These are phyloP conservation scores for Citeromyces matritensis DNA, from an alignment of 805 yeast genomes.

Conservation along the genomic window DNA sequence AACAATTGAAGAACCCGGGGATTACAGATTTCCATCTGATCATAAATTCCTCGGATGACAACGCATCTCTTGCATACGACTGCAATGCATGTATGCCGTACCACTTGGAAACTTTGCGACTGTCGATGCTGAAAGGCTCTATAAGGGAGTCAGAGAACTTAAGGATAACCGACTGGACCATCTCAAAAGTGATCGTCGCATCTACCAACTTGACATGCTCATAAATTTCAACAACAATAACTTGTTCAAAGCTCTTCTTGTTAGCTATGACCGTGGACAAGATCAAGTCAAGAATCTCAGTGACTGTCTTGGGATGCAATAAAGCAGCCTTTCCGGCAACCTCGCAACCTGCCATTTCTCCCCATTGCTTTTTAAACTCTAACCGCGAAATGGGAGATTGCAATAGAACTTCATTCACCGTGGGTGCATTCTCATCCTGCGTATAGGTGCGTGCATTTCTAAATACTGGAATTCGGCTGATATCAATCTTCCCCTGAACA, in stretches of 20 bases:
- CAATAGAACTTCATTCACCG: slow-evolving; percentile 3
- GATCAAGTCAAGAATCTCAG: slow-evolving; percentile 3
- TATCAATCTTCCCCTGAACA: slow-evolving; percentile 16
- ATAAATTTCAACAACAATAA: slow-evolving; percentile 8
- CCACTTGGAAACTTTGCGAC: slow-evolving; percentile 34
- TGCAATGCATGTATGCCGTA: slow-evolving; percentile 41
- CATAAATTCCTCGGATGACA: slow-evolving; percentile 32
- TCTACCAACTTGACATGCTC: slow-evolving; percentile 6
- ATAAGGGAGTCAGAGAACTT: slow-evolving; percentile 21
- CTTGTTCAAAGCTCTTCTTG: slow-evolving; percentile 1
- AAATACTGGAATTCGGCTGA: slow-evolving; percentile 18
- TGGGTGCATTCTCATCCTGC: neutral
- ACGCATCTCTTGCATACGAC: neutral
- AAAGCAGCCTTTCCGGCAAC: slow-evolving; percentile 26
- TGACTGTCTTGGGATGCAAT: slow-evolving; percentile 7
- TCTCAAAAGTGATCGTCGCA: slow-evolving; percentile 14
- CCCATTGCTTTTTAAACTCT: slow-evolving; percentile 43
- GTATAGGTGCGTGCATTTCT: slow-evolving; percentile 12
- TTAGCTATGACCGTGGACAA: slow-evolving; percentile 5
- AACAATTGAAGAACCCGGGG: slow-evolving; percentile 48
- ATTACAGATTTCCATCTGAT: slow-evolving; percentile 48
- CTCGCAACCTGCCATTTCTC: slow-evolving; percentile 36
- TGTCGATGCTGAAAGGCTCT: slow-evolving; percentile 22
- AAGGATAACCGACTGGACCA: slow-evolving; percentile 32
- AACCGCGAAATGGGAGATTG: slow-evolving; percentile 36